These are phyloP conservation scores for Penicillium sp. DNA, from an alignment of 2,329 filamentous ascomycete species.

Conservation along the genomic window DNA sequence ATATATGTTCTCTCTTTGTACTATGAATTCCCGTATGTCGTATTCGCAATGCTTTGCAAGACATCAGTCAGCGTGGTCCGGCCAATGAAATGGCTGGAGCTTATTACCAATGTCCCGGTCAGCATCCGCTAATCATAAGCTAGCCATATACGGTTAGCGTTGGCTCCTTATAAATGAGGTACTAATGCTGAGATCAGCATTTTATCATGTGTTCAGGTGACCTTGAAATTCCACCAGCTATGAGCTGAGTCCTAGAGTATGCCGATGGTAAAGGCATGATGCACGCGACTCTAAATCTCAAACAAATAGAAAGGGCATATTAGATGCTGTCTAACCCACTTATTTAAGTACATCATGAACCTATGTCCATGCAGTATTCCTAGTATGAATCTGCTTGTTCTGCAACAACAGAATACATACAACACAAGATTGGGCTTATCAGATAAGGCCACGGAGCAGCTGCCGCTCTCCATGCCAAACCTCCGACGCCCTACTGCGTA, in stretches of 20 bases:
- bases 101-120: constrained; percentile 30
- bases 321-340: too few species aligned
- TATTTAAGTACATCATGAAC: too few species aligned
- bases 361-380: not conserved
- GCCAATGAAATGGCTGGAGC: not conserved
- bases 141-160: not conserved
- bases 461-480: constrained; percentile 15
- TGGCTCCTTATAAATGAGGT: not conserved
- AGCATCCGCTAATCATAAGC: constrained; percentile 22
- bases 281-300: too few species aligned
- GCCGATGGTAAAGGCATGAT: too few species aligned
- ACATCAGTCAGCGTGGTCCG: constrained; percentile 27
- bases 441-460: constrained; percentile 31
- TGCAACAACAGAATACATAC: too few species aligned
- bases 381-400: not conserved
- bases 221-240: not conserved
- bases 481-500: not conserved
- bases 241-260: not conserved
- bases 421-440: constrained; percentile 12
- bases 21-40: not conserved
- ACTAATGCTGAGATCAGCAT: constrained; percentile 1
- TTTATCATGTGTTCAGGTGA: not conserved
- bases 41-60: constrained; percentile 22
- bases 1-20: not conserved
- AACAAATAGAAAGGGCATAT: too few species aligned